A percentile compares a stretch with the other conserved stretches of the same genome.
phyloP scores from a whole-genome alignment of 345 rosid species.

The Kandelia obovata region DNA sequence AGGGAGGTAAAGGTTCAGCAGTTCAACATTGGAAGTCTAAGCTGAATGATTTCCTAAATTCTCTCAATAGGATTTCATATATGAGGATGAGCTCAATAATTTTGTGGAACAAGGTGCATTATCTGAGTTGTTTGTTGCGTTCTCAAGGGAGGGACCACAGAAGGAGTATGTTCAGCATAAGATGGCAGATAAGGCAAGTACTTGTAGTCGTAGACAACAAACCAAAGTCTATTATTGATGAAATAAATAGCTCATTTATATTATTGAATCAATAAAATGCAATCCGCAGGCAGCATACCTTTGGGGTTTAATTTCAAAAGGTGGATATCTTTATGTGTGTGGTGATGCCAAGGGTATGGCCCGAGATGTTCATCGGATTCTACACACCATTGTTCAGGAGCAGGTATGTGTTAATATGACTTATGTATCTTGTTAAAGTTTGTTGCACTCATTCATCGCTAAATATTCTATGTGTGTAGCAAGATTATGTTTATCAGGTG shows the following conservation, averaged over 20 bases:
- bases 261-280: background rate
- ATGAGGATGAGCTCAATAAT: slow-evolving; percentile 30
- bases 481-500: too few relatives aligned
- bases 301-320: slow-evolving; percentile 25
- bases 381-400: slow-evolving; percentile 32
- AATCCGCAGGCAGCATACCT: slow-evolving; percentile 26
- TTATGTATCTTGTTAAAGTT: background rate
- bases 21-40: background rate
- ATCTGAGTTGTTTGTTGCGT: slow-evolving; percentile 28
- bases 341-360: slow-evolving; percentile 40
- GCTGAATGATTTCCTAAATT: background rate
- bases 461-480: too few relatives aligned
- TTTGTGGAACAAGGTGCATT: slow-evolving; percentile 28
- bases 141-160: slow-evolving; percentile 33
- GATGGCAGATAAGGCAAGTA: slow-evolving; percentile 24
- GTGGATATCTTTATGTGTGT: slow-evolving; percentile 31
- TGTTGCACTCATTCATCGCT: too few relatives aligned
- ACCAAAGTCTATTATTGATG: background rate
- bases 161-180: slow-evolving; percentile 35
- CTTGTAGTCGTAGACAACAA: background rate
- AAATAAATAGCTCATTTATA: background rate
- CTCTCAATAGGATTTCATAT: slow-evolving; percentile 26
- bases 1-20: too few relatives aligned
- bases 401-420: slow-evolving; percentile 17
- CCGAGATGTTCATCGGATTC: slow-evolving; percentile 32